Evolutionary conservation across 2,329 filamentous ascomycete genomes (phyloP).

Genomic region (Kalmusia sp.): DNA sequence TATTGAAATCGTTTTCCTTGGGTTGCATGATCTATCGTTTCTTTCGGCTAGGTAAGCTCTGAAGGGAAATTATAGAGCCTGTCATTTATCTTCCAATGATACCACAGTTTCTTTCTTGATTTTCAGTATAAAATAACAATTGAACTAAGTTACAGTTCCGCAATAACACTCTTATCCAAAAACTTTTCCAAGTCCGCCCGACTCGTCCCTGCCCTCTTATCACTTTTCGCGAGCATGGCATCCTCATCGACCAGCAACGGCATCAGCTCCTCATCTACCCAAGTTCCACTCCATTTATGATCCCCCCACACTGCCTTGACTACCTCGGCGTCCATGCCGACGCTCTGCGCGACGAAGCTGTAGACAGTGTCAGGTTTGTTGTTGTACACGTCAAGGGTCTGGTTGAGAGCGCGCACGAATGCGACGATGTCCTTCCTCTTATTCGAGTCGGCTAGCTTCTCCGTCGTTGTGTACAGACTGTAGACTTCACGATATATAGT

Average conservation of each 20-base stretch:
- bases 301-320: constrained; percentile 31
- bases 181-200: constrained; percentile 27
- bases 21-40: neutral
- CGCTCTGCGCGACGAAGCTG: constrained; percentile 21
- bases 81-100: neutral
- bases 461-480: constrained; percentile 29
- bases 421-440: constrained; percentile 31
- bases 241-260: constrained; percentile 33
- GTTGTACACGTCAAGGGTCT: constrained; percentile 26
- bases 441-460: constrained; percentile 24
- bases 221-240: constrained; percentile 25
- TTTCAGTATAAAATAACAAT: neutral
- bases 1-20: constrained; percentile 45
- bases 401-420: constrained; percentile 33
- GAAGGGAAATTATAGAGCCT: neutral
- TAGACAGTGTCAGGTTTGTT: constrained; percentile 23
- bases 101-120: neutral
- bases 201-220: constrained; percentile 19
- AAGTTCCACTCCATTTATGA: constrained; percentile 31
- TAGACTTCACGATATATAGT: constrained; percentile 35
- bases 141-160: constrained; percentile 16
- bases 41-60: neutral
- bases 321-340: constrained; percentile 23
- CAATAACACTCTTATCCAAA: constrained; percentile 27
- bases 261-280: constrained; percentile 22